These are phyloP conservation scores for Leccinum rimulosum DNA, from an alignment of 768 basidiomycete genomes.

Conservation along the genomic window DNA sequence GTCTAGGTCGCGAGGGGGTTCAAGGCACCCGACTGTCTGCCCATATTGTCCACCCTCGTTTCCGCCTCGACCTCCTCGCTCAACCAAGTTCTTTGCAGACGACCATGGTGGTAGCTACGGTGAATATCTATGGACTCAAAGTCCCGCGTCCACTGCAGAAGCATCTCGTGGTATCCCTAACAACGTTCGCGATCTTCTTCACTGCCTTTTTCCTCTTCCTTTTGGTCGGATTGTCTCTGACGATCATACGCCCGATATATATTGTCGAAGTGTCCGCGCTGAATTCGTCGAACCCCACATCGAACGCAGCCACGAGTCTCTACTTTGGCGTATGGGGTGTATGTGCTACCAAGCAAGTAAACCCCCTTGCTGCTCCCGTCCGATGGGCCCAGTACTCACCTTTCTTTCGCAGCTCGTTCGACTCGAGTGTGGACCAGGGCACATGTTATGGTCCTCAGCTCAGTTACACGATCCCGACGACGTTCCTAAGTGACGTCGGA, in stretches of 20 bases:
- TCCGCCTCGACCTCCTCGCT: too few species aligned
- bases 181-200: slow-evolving; percentile 51
- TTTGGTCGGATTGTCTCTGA: slow-evolving; percentile 70
- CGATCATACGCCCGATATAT: slow-evolving; percentile 71
- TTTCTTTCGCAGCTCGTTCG: slow-evolving; percentile 5
- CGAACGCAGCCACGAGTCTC: slow-evolving; percentile 56
- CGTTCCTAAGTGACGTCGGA: slow-evolving; percentile 40
- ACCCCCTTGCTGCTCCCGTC: too few species aligned
- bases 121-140: slow-evolving; percentile 19
- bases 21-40: not conserved
- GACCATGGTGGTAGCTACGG: slow-evolving; percentile 16
- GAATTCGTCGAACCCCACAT: slow-evolving; percentile 33
- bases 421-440: slow-evolving; percentile 21
- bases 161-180: slow-evolving; percentile 46
- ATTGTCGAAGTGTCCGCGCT: slow-evolving; percentile 46
- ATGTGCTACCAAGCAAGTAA: slow-evolving; percentile 56
- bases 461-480: slow-evolving; percentile 63
- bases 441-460: slow-evolving; percentile 62
- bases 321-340: slow-evolving; percentile 84
- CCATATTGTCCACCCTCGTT: not conserved
- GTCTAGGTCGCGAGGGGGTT: not conserved
- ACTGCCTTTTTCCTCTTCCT: slow-evolving; percentile 70
- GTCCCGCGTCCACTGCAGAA: slow-evolving; percentile 38
- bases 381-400: not conserved
- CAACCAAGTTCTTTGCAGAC: not conserved